Conservation (phyloP, 2,329 filamentous ascomycete species). For the Lecanicillium sp. region DNA sequence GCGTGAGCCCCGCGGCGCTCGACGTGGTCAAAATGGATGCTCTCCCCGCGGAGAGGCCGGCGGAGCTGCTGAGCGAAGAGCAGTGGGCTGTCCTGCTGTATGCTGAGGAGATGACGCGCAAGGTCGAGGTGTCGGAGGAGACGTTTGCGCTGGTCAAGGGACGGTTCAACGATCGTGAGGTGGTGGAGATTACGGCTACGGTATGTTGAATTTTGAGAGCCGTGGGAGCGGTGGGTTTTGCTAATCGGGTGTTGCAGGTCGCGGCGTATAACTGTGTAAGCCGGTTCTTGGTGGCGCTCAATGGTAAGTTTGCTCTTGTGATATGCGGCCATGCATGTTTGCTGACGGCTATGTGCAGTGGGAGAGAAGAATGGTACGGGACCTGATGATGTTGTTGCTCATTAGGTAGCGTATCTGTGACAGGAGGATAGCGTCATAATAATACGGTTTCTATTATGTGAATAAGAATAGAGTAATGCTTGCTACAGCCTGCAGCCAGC, state of each 20-base stretch:
- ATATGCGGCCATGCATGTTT: neutral
- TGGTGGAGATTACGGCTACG: constrained; percentile 76
- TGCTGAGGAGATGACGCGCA: constrained; percentile 76
- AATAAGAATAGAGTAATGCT: too few species aligned
- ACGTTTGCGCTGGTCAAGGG: constrained; percentile 57
- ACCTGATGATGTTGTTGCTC: constrained; percentile 31
- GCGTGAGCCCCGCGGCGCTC: constrained; percentile 46
- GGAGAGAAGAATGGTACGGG: constrained; percentile 49
- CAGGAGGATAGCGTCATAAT: neutral
- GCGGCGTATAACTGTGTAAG: constrained; percentile 82
- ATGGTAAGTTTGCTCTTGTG: constrained; percentile 45
- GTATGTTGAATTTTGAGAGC: constrained; percentile 29
- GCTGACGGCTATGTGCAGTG: constrained; percentile 29
- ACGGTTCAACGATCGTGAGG: constrained; percentile 59
- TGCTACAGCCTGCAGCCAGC: too few species aligned
- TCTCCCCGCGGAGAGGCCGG: constrained; percentile 20
- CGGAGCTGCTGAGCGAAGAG: constrained; percentile 40
- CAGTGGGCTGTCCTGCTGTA: constrained; percentile 66
- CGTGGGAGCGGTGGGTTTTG: neutral
- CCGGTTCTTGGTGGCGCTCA: constrained; percentile 72
- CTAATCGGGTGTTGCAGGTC: constrained; percentile 28
- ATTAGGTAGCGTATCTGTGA: too few species aligned
- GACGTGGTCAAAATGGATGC: constrained; percentile 30
- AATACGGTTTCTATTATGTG: too few species aligned
- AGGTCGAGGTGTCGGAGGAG: constrained; percentile 60